Base-by-base conservation (phyloP, 495 filamentous ascomycete genomes). In the Xylaria acuta region DNA sequence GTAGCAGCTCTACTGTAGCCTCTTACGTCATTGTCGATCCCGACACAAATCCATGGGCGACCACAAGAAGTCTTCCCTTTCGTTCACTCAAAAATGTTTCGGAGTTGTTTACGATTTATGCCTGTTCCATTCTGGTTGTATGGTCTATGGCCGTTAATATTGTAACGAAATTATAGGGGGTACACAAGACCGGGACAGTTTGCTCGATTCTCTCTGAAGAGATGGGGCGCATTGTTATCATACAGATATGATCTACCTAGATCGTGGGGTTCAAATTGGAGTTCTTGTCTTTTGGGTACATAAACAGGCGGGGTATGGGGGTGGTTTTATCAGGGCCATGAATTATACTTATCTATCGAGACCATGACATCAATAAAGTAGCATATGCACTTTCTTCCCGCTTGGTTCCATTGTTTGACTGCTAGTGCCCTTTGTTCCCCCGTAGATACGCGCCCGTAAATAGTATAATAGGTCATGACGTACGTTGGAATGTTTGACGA, bases 291-390 rank as follows among this genome's bases (percentile, higher is more conserved):
- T 53, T 53, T 51, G 32, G 45, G 27, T 53, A 53, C 30, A 53
- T 27, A 9, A n/a, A 7, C 32, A 67, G 32, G 64, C 45, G 64
- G 64, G 43, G 64, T 67, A 67, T 30, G 20, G 45, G 16, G 16
- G 25, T 53, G 11, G 8, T 49, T 53, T 53, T 6, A 30, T 25
- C 18, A 11, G 6, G 6, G 32, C 34, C 32, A 60, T 60, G 56
- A 60, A 34, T 22, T 27, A 30, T 41, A 64, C 11, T 22, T 64
- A 41, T 38, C 34, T 41, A 53, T 20, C 25, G 43, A 53, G 27
- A 53, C n/a, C 27, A 67, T 67, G 64, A 67, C 64, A 53, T 67
- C 64, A 67, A 67, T 67, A 7, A 3, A n/a, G 3, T 38, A 53
- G 43, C 7, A 53, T 53, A 36, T 40, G 38, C 41, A 40, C 63